These are phyloP conservation scores for Magnaporthiopsis rhizophila DNA, from an alignment of 2,329 filamentous ascomycete genomes.

Conservation along the genomic window DNA sequence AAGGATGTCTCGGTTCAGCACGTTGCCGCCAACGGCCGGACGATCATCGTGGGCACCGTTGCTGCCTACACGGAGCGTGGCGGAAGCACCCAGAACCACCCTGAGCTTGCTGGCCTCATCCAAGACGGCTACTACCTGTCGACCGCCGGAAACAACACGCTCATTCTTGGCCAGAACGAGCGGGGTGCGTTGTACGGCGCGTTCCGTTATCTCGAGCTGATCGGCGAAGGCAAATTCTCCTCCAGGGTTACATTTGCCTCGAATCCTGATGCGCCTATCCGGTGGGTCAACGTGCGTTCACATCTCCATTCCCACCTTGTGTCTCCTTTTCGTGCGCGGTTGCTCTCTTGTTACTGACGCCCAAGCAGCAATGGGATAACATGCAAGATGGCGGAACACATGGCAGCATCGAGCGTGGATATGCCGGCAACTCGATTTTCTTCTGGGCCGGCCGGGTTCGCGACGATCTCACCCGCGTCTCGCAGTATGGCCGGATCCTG, in stretches of 20 bases:
- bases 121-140: slow-evolving; percentile 56
- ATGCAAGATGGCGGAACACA: slow-evolving; percentile 31
- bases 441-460: slow-evolving; percentile 49
- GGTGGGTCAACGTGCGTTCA: slow-evolving; percentile 50
- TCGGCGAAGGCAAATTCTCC: slow-evolving; percentile 52
- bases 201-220: slow-evolving; percentile 58
- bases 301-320: neutral
- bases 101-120: slow-evolving; percentile 30
- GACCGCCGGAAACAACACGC: slow-evolving; percentile 34
- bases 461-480: slow-evolving; percentile 50
- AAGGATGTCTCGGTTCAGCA: slow-evolving; percentile 28
- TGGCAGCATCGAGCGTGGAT: slow-evolving; percentile 60
- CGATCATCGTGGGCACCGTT: slow-evolving; percentile 44
- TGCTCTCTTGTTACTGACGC: neutral
- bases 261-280: slow-evolving; percentile 52
- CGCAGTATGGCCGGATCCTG: slow-evolving; percentile 57
- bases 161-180: slow-evolving; percentile 58
- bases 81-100: slow-evolving; percentile 17
- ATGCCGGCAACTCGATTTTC: slow-evolving; percentile 61
- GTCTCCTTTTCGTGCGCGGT: neutral
- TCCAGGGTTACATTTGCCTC: slow-evolving; percentile 36
- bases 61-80: slow-evolving; percentile 31
- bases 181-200: slow-evolving; percentile 61
- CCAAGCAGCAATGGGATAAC: slow-evolving; percentile 56
- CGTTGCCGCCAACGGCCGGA: slow-evolving; percentile 40